Evolutionary conservation across 257 asterid genomes (phyloP).

Genomic region (Henckelia pumila): DNA sequence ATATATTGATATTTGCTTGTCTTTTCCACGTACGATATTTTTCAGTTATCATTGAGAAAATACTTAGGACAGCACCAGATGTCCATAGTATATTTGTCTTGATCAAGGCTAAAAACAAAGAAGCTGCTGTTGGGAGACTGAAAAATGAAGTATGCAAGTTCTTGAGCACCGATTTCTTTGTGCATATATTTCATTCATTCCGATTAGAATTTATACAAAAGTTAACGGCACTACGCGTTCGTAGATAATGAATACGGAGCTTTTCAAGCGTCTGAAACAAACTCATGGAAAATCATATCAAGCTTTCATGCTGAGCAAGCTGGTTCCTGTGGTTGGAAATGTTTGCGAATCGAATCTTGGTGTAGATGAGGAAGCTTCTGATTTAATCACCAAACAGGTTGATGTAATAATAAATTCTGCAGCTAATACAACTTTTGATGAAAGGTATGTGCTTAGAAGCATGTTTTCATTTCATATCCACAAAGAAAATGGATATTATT

Average conservation of each 20-base stretch:
- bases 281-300: conserved; percentile 73
- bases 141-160: conserved; percentile 61
- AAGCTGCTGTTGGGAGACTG: conserved; percentile 64
- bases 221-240: background rate
- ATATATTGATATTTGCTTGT: background rate
- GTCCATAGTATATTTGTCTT: conserved; percentile 65
- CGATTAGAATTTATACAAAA: background rate
- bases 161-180: background rate
- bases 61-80: conserved; percentile 82
- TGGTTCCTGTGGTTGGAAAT: conserved; percentile 80
- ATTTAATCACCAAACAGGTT: conserved; percentile 51
- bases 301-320: conserved; percentile 75
- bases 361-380: conserved; percentile 54
- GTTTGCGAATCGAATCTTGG: conserved; percentile 74
- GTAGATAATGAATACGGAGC: conserved; percentile 65
- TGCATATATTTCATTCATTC: background rate
- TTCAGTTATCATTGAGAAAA: conserved; percentile 86
- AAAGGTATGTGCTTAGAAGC: conserved; percentile 45
- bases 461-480: background rate
- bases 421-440: conserved; percentile 88
- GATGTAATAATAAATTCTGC: conserved; percentile 84
- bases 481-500: background rate
- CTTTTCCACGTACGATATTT: conserved; percentile 13
- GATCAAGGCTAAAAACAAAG: conserved; percentile 78
- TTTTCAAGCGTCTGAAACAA: conserved; percentile 74